Base-by-base conservation (phyloP, 805 yeast genomes). In the Metschnikowia amazonensis region DNA sequence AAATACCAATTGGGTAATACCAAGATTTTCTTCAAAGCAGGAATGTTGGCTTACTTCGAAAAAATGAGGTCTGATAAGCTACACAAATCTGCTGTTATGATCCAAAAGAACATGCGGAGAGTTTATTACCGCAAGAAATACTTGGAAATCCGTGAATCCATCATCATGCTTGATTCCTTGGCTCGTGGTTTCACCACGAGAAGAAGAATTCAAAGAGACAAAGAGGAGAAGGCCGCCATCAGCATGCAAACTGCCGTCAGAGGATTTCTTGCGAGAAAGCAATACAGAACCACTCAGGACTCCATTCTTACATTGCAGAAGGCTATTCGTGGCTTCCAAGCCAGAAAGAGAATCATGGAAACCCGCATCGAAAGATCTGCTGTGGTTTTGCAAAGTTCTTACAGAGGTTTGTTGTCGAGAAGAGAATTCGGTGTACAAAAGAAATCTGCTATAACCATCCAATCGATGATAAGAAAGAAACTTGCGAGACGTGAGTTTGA, bases 21-120 rank as follows among this genome's bases (percentile, higher is more conserved):
- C 34, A 92, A 92, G 69, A 89, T 92, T 47, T 92, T 92, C 71
- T 88, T 92, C 72, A 85, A 95, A 59, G 97, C 97, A 25, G 99
- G 99, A 62, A 86, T 92, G 85, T 74, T 92, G 64, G 98, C 97
- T 3, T 82, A 81, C 51, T 75, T 92, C 57, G 99, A 92, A 67
- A 88, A 88, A 56, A 68, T 85, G 60, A 81, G 97, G 65, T 71
- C 89, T 27, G 86, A 84, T 51, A 87, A 89, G 58, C 77, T 89
- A 55, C 78, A 78, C 59, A 76, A 71, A 43, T 82, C 96, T 37
- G 97, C 97, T 4, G 82, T 81, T 13, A 68, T 85, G 67, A 84
- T 92, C 55, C 98, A 94, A 70, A 89, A 88, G 75, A 79, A 85
- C 58, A 70, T 90, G 62, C 79, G 86, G 59, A 84, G 80, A 60